These are phyloP conservation scores for Arthrobotrys sinensis DNA, from an alignment of 2,329 filamentous ascomycete species.

Conservation along the genomic window DNA sequence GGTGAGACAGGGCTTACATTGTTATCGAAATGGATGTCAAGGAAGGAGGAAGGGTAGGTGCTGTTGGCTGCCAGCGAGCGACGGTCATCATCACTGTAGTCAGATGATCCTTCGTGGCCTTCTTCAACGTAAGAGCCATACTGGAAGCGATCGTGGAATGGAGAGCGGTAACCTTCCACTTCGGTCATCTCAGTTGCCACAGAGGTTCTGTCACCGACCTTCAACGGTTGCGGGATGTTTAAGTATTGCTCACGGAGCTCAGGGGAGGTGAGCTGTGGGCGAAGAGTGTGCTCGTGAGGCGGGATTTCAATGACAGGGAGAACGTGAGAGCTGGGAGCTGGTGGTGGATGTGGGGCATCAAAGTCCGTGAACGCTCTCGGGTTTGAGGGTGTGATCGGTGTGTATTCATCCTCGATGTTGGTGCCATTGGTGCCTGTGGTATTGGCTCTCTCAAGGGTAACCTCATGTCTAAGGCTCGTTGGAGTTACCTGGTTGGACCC, in stretches of 20 bases:
- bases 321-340: slow-evolving; percentile 23
- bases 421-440: slow-evolving; percentile 44
- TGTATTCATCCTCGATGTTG: slow-evolving; percentile 57
- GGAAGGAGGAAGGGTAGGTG: slow-evolving; percentile 55
- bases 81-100: slow-evolving; percentile 26
- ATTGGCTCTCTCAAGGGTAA: slow-evolving; percentile 40
- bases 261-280: slow-evolving; percentile 43
- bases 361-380: slow-evolving; percentile 44
- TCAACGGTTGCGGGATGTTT: slow-evolving; percentile 38
- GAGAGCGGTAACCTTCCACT: slow-evolving; percentile 54
- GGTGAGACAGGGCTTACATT: slow-evolving; percentile 45
- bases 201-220: slow-evolving; percentile 35
- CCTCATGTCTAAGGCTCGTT: slow-evolving; percentile 37
- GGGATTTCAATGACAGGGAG: slow-evolving; percentile 43
- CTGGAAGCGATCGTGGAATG: slow-evolving; percentile 58
- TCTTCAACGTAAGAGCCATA: slow-evolving; percentile 41
- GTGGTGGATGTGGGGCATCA: slow-evolving; percentile 26
- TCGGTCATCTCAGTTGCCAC: slow-evolving; percentile 57
- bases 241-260: slow-evolving; percentile 51
- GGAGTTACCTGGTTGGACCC: slow-evolving; percentile 34
- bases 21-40: slow-evolving; percentile 58
- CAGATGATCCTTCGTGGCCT: slow-evolving; percentile 5
- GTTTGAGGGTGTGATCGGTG: slow-evolving; percentile 52
- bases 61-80: slow-evolving; percentile 49
- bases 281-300: slow-evolving; percentile 23